A percentile compares a stretch with the other conserved stretches of the same genome.
These are phyloP conservation scores for Asterochloris erici DNA, from an alignment of 139 green algal genomes.

Conservation along the genomic window DNA sequence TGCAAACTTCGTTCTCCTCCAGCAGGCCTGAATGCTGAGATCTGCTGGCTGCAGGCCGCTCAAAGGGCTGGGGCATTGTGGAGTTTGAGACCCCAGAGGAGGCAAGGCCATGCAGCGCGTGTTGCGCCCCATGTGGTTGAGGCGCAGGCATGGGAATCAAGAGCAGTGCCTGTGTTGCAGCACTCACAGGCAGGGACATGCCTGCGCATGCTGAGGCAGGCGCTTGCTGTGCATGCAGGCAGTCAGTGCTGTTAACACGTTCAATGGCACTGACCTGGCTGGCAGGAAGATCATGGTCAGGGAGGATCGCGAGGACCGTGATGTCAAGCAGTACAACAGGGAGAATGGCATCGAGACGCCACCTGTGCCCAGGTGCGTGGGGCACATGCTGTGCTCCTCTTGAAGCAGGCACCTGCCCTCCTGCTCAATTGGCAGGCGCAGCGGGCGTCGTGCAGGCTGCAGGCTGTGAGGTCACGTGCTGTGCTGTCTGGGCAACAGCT, in stretches of 20 bases:
- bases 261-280: constrained; percentile 80
- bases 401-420: too few species aligned
- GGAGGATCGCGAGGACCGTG: constrained; percentile 92
- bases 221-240: constrained; percentile 41
- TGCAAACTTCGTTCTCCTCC: background rate
- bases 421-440: too few species aligned
- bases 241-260: constrained; percentile 60
- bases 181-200: too few species aligned
- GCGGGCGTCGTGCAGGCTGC: too few species aligned
- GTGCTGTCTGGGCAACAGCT: too few species aligned
- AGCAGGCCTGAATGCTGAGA: background rate
- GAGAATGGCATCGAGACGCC: constrained; percentile 24
- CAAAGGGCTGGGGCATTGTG: constrained; percentile 90
- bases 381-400: too few species aligned
- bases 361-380: too few species aligned
- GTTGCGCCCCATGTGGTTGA: too few species aligned
- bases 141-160: too few species aligned
- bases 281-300: constrained; percentile 87
- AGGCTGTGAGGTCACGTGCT: too few species aligned
- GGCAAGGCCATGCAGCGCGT: constrained; percentile 31
- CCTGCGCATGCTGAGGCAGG: too few species aligned
- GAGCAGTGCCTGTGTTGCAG: too few species aligned
- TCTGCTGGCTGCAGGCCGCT: constrained; percentile 58
- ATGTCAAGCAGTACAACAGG: constrained; percentile 80
- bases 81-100: constrained; percentile 86